These are phyloP conservation scores for Purshia tridentata DNA, from an alignment of 306 rosid genomes.

Conservation along the genomic window DNA sequence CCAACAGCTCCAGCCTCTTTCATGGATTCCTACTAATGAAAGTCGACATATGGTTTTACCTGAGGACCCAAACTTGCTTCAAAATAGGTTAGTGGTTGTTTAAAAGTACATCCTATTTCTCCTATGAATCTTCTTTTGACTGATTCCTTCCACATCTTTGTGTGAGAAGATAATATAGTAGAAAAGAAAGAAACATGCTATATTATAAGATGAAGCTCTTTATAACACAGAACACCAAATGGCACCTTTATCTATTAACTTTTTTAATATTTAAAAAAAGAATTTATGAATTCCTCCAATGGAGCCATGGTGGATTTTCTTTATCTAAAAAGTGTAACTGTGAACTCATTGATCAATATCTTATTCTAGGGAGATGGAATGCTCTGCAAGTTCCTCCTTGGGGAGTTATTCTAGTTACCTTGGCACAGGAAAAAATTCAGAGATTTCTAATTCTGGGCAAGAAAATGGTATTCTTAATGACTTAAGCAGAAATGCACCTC, in stretches of 20 bases:
- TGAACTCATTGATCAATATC: conserved; percentile 2
- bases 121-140: neutral
- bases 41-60: conserved; percentile 51
- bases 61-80: conserved; percentile 65
- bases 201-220: neutral
- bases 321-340: neutral
- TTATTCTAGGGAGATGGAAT: conserved; percentile 65
- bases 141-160: neutral
- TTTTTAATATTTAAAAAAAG: neutral
- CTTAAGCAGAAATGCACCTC: conserved; percentile 42
- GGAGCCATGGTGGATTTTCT: neutral
- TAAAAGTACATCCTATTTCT: neutral
- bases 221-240: neutral
- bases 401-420: conserved; percentile 57
- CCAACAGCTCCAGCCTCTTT: conserved; percentile 69
- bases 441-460: conserved; percentile 48
- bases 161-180: neutral
- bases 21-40: conserved; percentile 60
- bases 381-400: conserved; percentile 59
- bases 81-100: conserved; percentile 49
- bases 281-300: neutral
- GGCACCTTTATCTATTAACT: neutral
- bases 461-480: conserved; percentile 44
- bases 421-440: conserved; percentile 46
- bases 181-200: neutral